These are phyloP conservation scores for Chernovozyma aurita DNA, from an alignment of 1,139 yeast genomes.

Conservation along the genomic window DNA sequence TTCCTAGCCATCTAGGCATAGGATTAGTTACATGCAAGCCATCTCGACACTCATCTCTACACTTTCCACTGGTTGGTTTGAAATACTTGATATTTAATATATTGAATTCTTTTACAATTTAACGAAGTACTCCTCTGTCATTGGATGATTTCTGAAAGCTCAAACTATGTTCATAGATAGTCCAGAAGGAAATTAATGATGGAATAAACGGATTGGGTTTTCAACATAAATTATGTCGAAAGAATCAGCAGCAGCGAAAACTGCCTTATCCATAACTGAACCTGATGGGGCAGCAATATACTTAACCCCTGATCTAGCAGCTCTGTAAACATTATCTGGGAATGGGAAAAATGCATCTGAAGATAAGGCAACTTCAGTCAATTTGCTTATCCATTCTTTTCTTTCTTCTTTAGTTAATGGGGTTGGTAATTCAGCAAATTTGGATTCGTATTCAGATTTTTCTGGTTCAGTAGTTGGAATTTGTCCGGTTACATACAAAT, in stretches of 20 bases:
- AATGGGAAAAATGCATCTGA: constrained; percentile 99
- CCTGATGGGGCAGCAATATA: constrained; percentile 96
- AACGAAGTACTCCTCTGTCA: too few species aligned
- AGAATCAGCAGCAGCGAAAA: constrained; percentile 90
- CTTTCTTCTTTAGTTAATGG: constrained; percentile 84
- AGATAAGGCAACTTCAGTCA: constrained; percentile 82
- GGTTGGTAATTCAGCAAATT: constrained; percentile 76
- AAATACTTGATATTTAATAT: too few species aligned
- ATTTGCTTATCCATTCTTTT: constrained; percentile 76
- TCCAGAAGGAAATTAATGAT: too few species aligned
- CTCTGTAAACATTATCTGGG: constrained; percentile 98
- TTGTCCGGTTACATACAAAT: constrained; percentile 84
- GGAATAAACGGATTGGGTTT: constrained; percentile 96
- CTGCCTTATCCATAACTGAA: constrained; percentile 96
- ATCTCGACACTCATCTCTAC: too few species aligned
- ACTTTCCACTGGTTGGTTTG: too few species aligned
- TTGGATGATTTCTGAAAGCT: too few species aligned
- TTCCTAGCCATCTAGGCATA: too few species aligned
- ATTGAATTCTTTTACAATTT: too few species aligned
- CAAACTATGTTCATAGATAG: too few species aligned
- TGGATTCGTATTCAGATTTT: constrained; percentile 84
- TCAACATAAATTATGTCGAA: constrained; percentile 85
- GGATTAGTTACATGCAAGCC: too few species aligned
- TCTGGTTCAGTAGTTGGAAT: constrained; percentile 92
- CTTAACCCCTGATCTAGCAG: constrained; percentile 93